Evolutionary conservation across 106 monocot genomes (phyloP), one percentile per base, ranked within the genome.

Genomic region (Dendrobium chrysotoxum): DNA sequence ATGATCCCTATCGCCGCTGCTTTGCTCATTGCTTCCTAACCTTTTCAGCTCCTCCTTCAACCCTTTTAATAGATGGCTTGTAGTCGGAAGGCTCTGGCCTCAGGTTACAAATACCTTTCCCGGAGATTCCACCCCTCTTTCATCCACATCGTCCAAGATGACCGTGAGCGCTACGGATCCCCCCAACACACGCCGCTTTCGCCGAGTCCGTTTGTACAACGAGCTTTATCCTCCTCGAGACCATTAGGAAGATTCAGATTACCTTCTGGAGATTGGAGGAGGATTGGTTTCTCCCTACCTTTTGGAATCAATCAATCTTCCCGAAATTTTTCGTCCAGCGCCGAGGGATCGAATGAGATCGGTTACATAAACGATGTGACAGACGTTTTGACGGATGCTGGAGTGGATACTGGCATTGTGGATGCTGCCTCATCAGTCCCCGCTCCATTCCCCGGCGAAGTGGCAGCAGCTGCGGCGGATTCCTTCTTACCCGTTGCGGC

Each of bases 311-410:
- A 80, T 3, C 72, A 38, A 23, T 84, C 65, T 30, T 26, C 46
- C 46, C 80, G 93, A 20, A 50, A 4, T 75, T 93, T 88, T 79
- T 97, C 94, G 17, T 89, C 94, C 45, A 58, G 79, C 28, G 23
- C 78, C 55, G 78, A 58, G 20, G 58, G 30, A 39, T 78, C 78
- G 38, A 58, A 78, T 61, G 78, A 78, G 7, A 13, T 61, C 54
- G 35, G 57, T 8, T 78, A 57, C 40, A 40, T 61, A 8, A 78
- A 39, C n/a, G 78, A 78, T 40, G 58, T 58, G 7, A 57, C 55
- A n/a, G 61, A 58, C 1, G 78, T 78, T 78, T 26, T 78, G 78
- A 78, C 57, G 57, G 78, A 78, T 21, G 28, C 78, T 23, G 35
- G 35, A 46, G 57, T 78, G 57, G 78, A 58, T 2, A n/a, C 55